A percentile compares a stretch with the other conserved stretches of the same genome.
Conservation (phyloP, 345 rosid genomes). For the Conringia planisiliqua region DNA sequence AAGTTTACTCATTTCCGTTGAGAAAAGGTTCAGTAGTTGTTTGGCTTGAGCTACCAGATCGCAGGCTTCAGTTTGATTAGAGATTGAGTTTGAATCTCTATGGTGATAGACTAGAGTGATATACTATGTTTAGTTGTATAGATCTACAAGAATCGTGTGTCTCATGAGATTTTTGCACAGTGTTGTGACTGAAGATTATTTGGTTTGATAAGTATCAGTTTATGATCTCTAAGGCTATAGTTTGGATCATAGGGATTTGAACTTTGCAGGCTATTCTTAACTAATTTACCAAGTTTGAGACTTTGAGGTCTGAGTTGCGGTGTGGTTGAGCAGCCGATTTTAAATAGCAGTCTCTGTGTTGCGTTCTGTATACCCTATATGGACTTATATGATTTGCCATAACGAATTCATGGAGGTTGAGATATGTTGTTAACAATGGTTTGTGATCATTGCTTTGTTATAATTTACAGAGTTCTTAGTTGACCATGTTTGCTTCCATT, state of each 20-base stretch:
- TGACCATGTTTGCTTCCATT: background rate
- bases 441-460: background rate
- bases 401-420: background rate
- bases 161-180: background rate
- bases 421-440: background rate
- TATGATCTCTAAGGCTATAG: background rate
- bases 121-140: background rate
- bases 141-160: constrained; percentile 2
- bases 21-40: background rate
- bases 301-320: constrained; percentile 7
- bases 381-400: background rate
- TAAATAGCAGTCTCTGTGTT: background rate
- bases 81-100: background rate
- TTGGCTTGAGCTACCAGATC: background rate
- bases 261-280: background rate
- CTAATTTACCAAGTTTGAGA: background rate
- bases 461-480: background rate
- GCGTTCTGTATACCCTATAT: background rate
- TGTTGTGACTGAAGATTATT: background rate
- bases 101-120: background rate
- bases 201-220: background rate
- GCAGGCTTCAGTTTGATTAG: background rate
- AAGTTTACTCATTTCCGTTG: background rate
- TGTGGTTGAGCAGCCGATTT: constrained; percentile 2
- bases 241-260: background rate